Conservation (phyloP, 495 filamentous ascomycete genomes). For the Lindgomyces ingoldianus region DNA sequence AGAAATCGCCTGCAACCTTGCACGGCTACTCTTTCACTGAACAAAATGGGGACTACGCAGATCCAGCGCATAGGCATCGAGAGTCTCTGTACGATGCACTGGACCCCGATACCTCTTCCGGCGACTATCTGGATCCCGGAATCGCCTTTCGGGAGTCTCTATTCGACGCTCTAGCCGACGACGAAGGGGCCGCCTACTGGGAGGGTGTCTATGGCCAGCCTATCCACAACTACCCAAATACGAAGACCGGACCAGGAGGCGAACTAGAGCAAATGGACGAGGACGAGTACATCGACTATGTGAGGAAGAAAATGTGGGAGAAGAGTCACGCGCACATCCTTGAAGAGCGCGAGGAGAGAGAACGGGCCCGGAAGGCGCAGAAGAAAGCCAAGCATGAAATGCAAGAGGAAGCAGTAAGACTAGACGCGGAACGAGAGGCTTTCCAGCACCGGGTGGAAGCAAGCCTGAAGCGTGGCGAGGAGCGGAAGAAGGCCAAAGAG, state of each 20-base stretch:
- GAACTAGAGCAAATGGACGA: slow-evolving; percentile 85
- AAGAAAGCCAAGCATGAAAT: slow-evolving; percentile 48
- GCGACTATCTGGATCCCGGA: slow-evolving; percentile 54
- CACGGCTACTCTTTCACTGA: slow-evolving; percentile 56
- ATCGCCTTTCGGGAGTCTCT: slow-evolving; percentile 90
- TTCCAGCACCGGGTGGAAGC: slow-evolving; percentile 49
- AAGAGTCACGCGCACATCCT: slow-evolving; percentile 68
- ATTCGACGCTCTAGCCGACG: slow-evolving; percentile 97
- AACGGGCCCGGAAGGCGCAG: slow-evolving; percentile 50
- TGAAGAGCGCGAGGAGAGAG: slow-evolving; percentile 63
- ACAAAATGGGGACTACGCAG: slow-evolving; percentile 17
- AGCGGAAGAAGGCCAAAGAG: slow-evolving; percentile 53
- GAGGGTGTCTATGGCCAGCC: slow-evolving; percentile 92
- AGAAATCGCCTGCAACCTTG: slow-evolving; percentile 32
- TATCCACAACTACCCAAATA: slow-evolving; percentile 65
- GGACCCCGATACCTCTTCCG: background rate
- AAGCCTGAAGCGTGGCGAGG: slow-evolving; percentile 53
- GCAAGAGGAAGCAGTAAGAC: slow-evolving; percentile 32
- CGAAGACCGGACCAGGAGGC: slow-evolving; percentile 49
- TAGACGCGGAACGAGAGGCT: slow-evolving; percentile 39
- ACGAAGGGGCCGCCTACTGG: slow-evolving; percentile 95
- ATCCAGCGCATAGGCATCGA: slow-evolving; percentile 17
- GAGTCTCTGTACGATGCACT: slow-evolving; percentile 27
- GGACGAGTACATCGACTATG: slow-evolving; percentile 83
- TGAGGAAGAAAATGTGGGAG: slow-evolving; percentile 91